phyloP scores from a whole-genome alignment of 345 rosid genomes.

The Moricandia moricandioides region DNA sequence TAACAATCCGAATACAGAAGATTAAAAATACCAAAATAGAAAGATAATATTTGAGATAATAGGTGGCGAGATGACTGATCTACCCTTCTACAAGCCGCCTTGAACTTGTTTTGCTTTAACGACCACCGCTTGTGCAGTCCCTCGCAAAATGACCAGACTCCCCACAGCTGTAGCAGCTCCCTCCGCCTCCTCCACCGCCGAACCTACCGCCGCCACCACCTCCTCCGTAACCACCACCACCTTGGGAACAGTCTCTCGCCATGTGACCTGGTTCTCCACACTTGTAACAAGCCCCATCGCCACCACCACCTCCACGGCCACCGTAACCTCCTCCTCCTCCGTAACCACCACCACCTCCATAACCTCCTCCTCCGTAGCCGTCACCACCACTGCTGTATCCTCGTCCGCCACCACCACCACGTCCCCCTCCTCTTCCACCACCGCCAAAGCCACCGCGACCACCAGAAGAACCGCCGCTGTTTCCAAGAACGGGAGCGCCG shows the following conservation, averaged over 20 bases:
- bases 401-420: background rate
- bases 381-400: conserved; percentile 9
- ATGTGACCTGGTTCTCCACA: conserved; percentile 34
- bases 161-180: conserved; percentile 37
- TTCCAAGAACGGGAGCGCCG: conserved; percentile 36
- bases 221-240: conserved; percentile 6
- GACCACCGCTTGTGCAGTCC: conserved; percentile 77
- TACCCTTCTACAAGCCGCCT: conserved; percentile 2
- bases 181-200: conserved; percentile 29
- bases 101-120: background rate
- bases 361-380: conserved; percentile 33
- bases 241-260: conserved; percentile 35
- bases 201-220: conserved; percentile 31
- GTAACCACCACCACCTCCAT: conserved; percentile 11
- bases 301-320: conserved; percentile 52
- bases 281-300: conserved; percentile 23
- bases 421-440: conserved; percentile 29
- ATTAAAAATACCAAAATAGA: background rate
- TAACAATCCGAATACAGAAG: background rate
- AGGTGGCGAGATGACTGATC: conserved; percentile 5
- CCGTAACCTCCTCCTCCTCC: conserved; percentile 18
- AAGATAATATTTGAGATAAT: background rate
- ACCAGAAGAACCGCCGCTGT: conserved; percentile 19
- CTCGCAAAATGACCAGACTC: conserved; percentile 80
- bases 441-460: conserved; percentile 31